Evolutionary conservation across 2,329 filamentous ascomycete species (phyloP), one percentile per base, ranked within the genome.

Genomic region (Talaromyces sp.): DNA sequence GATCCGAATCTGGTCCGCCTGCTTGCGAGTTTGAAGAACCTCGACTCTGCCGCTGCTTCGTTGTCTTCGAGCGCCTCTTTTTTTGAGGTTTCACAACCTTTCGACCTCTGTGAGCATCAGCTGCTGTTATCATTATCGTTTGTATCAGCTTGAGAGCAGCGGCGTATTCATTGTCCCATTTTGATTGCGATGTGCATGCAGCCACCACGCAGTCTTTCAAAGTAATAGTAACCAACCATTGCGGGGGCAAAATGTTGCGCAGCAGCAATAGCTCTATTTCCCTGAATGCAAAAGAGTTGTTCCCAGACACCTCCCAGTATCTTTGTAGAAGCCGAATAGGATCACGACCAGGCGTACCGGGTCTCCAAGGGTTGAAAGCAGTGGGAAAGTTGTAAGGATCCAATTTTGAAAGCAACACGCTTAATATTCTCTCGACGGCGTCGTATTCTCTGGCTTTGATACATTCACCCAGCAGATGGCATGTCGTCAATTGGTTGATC

Each of bases 201-300:
- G 65, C 63, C 35, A 68, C 66, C 63, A 76, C 65, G 59, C 69
- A 73, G 6, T 61, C 60, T 43, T 70, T 74, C 71, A 73, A 74
- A 13, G 62, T 57, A 17, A 63, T 69, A 13, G 74, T 75, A 40
- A 73, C 72, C 68, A 76, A 70, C 73, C 74, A 76, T 58, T 76
- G 71, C 15, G 69, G 64, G 10, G 73, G 72, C 11, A 76, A 19
- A 4, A 63, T 63, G 6, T 67, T 64, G 19, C 69, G 66, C n/a
- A 60, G 39, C 33, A 76, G 63, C 53, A 76, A 69, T 36, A 64
- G 66, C n/a, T 69, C 63, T 52, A 76, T 40, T 53, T 75, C 70
- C 15, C 65, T 63, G 50, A 70, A 74, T 21, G 69, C 63, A 58
- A 66, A 76, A 40, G 67, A 67, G 39, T 64, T 67, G 28, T 61